Conservation (phyloP, 1,284 basidiomycete genomes). For the Cryptococcus jaspeensis region DNA sequence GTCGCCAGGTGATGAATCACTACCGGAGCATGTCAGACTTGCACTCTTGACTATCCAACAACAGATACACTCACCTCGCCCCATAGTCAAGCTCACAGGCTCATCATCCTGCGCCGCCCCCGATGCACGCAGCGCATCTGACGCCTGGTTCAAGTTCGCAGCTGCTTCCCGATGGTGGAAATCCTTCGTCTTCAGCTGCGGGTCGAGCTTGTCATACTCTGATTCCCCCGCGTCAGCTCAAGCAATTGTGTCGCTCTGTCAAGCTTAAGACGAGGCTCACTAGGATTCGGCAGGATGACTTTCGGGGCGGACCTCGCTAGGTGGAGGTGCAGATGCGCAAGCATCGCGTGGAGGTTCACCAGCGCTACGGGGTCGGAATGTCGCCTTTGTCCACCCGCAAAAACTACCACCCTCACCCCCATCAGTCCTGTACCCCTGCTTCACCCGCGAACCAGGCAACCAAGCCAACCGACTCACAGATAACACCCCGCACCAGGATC, state of each 20-base stretch:
- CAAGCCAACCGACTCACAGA: constrained; percentile 36
- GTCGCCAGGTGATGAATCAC: constrained; percentile 79
- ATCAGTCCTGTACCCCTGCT: background rate
- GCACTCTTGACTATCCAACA: background rate
- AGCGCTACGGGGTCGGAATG: constrained; percentile 51
- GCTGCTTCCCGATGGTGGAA: constrained; percentile 65
- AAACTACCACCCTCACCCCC: constrained; percentile 20
- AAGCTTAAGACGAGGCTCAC: constrained; percentile 56
- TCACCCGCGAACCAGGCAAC: background rate
- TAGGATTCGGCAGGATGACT: constrained; percentile 65
- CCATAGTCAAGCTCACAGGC: constrained; percentile 42
- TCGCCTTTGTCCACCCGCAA: constrained; percentile 25
- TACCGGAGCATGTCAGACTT: constrained; percentile 36
- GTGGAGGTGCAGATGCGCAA: constrained; percentile 78
- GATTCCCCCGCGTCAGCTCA: constrained; percentile 20
- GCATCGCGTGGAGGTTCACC: constrained; percentile 67
- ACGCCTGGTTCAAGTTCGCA: constrained; percentile 65
- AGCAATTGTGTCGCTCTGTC: background rate
- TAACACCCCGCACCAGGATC: constrained; percentile 44
- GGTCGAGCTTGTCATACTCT: constrained; percentile 68
- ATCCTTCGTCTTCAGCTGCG: constrained; percentile 63
- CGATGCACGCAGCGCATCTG: constrained; percentile 61
- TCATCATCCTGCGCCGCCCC: constrained; percentile 40
- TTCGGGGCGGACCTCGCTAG: constrained; percentile 78
- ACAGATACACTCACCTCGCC: constrained; percentile 15